Evolutionary conservation across 225 moss, liverwort and hornwort genomes (phyloP), one percentile per base, ranked within the genome.

Genomic region (Pleurozium schreberi): DNA sequence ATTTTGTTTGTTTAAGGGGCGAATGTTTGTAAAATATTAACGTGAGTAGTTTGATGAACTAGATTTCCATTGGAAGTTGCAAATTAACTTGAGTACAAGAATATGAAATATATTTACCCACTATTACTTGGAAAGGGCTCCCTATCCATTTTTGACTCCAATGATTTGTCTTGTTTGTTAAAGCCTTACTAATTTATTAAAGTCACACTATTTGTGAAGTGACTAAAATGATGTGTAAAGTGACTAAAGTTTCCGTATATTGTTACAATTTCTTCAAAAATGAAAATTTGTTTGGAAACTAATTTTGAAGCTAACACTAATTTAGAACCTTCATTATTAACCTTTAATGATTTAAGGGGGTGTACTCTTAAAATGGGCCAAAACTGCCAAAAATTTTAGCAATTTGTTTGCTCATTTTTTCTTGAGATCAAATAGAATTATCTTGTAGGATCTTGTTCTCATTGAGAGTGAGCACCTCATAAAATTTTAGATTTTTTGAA

Each of bases 301-400:
- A n/a, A n/a, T n/a, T n/a, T n/a, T n/a, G n/a, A n/a, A n/a, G n/a
- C n/a, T n/a, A n/a, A 17, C 17, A 16, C 22, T 34, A 52, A 52
- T 52, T 75, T 52, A 50, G 75, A 75, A 52, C 13, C 21, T 2
- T 50, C 8, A 45, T 8, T 34, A 47, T 50, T 12, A 12, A 21
- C 1, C 15, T 0, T 15, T 70, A 43, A 43, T 43, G 27, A 8
- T 0, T 8, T 5, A 71, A 14, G 0, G 2, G 4, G 3, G 5
- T 43, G 3, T 71, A 40, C 8, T 71, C 40, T 71, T 9, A 43
- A 71, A 15, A 27, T 71, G 25, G 8, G 27, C 27, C 27, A 1
- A 43, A 43, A 16, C 2, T 27, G 3, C 8, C 8, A 43, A 71
- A 14, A 70, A 42, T 1, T 26, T 42, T 4, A 43, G 2, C 25